A percentile compares a stretch with the other conserved stretches of the same genome.
phyloP scores from a whole-genome alignment of 139 green algal genomes.

The Volvox reticuliferus region DNA sequence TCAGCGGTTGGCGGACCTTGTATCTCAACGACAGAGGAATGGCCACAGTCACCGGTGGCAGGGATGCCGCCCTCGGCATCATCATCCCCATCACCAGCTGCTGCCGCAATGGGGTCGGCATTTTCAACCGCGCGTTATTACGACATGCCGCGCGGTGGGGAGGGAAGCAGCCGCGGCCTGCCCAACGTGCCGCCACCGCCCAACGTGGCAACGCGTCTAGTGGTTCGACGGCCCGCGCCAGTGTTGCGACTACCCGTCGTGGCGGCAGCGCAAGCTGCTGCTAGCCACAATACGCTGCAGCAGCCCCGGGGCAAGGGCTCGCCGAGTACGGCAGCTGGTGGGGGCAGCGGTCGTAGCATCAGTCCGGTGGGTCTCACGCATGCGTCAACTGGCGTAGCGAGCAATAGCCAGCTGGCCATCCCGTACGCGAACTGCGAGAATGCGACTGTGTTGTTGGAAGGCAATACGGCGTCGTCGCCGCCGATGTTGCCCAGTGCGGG shows the following conservation, averaged over 20 bases:
- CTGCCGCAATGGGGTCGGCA: not conserved
- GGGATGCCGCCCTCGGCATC: not conserved
- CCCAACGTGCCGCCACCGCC: slow-evolving; percentile 19
- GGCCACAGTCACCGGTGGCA: not conserved
- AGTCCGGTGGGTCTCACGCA: not conserved
- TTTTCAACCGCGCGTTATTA: not conserved
- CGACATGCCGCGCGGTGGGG: not conserved
- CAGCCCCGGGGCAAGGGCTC: not conserved
- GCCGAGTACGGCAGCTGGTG: not conserved
- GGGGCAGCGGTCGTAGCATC: not conserved
- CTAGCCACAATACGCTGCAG: not conserved
- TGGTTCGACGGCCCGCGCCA: slow-evolving; percentile 4
- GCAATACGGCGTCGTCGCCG: not conserved
- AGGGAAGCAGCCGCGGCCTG: not conserved
- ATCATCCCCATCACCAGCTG: not conserved
- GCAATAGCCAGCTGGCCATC: not conserved
- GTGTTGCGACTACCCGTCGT: slow-evolving; percentile 37
- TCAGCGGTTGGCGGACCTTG: not conserved
- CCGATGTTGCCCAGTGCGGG: not conserved
- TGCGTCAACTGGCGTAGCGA: not conserved
- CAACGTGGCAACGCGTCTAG: not conserved
- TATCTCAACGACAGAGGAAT: not conserved
- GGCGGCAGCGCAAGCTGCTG: slow-evolving; percentile 14
- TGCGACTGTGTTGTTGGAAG: not conserved
- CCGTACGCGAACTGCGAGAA: not conserved